Evolutionary conservation across 2,329 filamentous ascomycete species (phyloP), one percentile per base, ranked within the genome.

Genomic region (Trichophyton equinum): DNA sequence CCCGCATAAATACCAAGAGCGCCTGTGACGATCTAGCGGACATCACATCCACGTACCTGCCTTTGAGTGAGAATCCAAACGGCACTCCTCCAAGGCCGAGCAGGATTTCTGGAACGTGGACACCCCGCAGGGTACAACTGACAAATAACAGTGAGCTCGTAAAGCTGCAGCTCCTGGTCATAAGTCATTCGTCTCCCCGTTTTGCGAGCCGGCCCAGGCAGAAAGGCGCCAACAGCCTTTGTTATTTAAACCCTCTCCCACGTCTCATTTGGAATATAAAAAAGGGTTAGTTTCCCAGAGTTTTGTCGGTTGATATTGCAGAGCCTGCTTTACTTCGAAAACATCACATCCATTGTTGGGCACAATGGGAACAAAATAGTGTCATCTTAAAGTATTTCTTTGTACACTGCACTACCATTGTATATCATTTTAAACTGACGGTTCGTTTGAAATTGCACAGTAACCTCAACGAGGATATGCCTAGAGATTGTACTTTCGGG

Each of bases 381-480:
- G 9, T 47, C 18, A 47, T 20, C 18, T 22, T 22, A 47, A 47
- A 47, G 27, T 22, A 11, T 20, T 47, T 13, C n/a, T 9, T 22
- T 47, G 18, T 47, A 20, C 18, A 11, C 18, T 20, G 44, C 18
- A 22, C 1, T 47, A 9, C 44, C 1, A 20, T 47, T n/a, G 42
- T 25, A 22, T 25, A 22, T 22, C 44, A 11, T 47, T 25, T 8
- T 25, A 13, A 20, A 25, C 44, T 47, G 44, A 47, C 44, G 20
- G 44, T 47, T 20, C 8, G 15, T 9, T 47, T 20, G 44, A 47
- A 22, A 47, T 47, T 47, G 3, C 44, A 47, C 44, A 47, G 44
- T 47, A 47, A 47, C 25, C 44, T 33, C 44, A 51, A 61, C 47
- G 55, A 53, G 58, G 51, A 44, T 44, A 61, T 49, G 60, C 44